Evolutionary conservation across 441 rosid species (phyloP).

Genomic region (Populus hybrid): DNA sequence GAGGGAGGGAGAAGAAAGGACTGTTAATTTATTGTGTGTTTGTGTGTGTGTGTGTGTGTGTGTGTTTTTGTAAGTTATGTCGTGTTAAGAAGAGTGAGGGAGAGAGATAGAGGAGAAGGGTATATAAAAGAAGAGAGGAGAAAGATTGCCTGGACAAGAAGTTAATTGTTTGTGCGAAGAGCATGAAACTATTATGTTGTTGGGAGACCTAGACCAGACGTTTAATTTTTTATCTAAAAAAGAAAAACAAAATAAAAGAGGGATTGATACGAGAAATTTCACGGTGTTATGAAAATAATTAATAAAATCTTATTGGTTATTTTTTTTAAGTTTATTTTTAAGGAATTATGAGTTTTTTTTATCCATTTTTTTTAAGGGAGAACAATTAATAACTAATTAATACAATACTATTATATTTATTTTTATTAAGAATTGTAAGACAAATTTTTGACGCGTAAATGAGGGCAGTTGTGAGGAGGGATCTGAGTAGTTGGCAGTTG

Average conservation of each 20-base stretch:
- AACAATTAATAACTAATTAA: too few species aligned
- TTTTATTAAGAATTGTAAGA: too few species aligned
- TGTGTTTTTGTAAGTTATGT: neutral
- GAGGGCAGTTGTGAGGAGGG: conserved; percentile 38
- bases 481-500: conserved; percentile 47
- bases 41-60: too few species aligned
- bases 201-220: neutral
- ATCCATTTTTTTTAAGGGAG: too few species aligned
- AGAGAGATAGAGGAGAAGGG: neutral
- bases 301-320: too few species aligned
- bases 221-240: neutral
- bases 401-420: too few species aligned
- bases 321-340: too few species aligned
- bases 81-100: conserved; percentile 2
- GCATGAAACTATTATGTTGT: conserved; percentile 22
- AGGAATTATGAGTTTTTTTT: too few species aligned
- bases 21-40: too few species aligned
- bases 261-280: too few species aligned
- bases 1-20: neutral
- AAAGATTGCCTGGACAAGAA: conserved; percentile 8
- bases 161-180: neutral
- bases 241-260: neutral
- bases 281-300: too few species aligned
- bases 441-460: conserved; percentile 18
- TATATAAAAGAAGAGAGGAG: conserved; percentile 24